A percentile compares a stretch with the other conserved stretches of the same genome.
phyloP scores from a whole-genome alignment of 1,284 basidiomycete genomes.

The Ustanciosporium gigantosporum region DNA sequence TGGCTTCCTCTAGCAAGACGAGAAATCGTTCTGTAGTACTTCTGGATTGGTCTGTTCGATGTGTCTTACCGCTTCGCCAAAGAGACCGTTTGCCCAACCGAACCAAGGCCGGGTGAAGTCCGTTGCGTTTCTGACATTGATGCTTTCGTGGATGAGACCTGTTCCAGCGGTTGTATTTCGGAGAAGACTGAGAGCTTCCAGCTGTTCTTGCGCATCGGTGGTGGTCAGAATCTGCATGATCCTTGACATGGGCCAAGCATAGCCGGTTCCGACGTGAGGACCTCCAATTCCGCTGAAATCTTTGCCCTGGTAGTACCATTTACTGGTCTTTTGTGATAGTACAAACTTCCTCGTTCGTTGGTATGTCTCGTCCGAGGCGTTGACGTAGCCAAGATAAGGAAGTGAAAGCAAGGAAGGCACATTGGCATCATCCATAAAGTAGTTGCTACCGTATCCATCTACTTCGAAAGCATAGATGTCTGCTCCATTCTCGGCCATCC shows the following conservation, averaged over 20 bases:
- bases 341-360: conserved; percentile 38
- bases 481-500: conserved; percentile 4
- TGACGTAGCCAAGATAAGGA: conserved; percentile 44
- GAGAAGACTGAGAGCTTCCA: conserved; percentile 26
- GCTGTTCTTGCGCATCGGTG: conserved; percentile 35
- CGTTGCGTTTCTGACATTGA: conserved; percentile 43
- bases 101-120: conserved; percentile 48
- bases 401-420: conserved; percentile 48
- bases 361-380: conserved; percentile 27
- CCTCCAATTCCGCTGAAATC: conserved; percentile 45
- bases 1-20: too few relatives aligned
- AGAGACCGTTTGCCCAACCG: conserved; percentile 49
- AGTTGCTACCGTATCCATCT: conserved; percentile 45
- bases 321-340: conserved; percentile 28
- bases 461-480: conserved; percentile 51
- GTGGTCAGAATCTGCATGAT: conserved; percentile 47
- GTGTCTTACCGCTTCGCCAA: conserved; percentile 38
- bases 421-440: conserved; percentile 54
- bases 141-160: conserved; percentile 47
- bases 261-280: conserved; percentile 39
- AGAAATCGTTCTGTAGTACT: conserved; percentile 12
- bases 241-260: conserved; percentile 52
- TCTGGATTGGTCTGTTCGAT: conserved; percentile 35
- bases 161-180: conserved; percentile 47
- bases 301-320: conserved; percentile 43